phyloP scores from a whole-genome alignment of 2,329 filamentous ascomycete species.

The Emydomyces testavorans region DNA sequence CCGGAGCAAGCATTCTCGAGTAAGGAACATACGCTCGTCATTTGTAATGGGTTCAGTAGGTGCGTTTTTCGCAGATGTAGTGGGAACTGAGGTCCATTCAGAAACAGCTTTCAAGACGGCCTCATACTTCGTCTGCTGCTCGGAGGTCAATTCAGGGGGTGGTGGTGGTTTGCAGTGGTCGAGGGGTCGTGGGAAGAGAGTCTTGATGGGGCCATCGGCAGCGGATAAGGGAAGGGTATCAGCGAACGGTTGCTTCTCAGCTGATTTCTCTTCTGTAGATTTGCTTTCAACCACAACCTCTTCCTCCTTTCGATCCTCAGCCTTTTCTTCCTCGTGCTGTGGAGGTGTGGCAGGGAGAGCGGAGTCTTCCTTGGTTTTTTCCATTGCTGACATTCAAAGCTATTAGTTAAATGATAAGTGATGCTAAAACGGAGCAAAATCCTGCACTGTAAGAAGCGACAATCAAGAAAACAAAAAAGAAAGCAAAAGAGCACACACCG shows the following conservation, averaged over 20 bases:
- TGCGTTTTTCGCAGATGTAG: constrained; percentile 48
- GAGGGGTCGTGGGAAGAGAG: constrained; percentile 49
- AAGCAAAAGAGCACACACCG: no score
- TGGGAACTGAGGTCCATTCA: constrained; percentile 59
- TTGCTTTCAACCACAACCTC: not conserved
- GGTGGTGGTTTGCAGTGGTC: constrained; percentile 47
- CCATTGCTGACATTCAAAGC: not conserved
- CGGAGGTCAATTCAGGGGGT: constrained; percentile 52
- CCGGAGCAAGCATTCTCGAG: constrained; percentile 78
- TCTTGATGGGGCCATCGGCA: constrained; percentile 37
- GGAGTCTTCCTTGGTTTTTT: not conserved
- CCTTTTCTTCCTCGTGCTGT: not conserved
- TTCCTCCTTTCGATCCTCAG: not conserved
- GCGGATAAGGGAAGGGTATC: constrained; percentile 30
- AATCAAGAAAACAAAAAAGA: no score
- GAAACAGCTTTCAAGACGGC: constrained; percentile 59
- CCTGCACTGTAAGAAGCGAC: no score
- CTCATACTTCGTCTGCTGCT: constrained; percentile 74
- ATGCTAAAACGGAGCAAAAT: not conserved
- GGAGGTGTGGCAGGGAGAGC: not conserved
- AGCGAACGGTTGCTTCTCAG: not conserved
- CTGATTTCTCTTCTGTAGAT: not conserved
- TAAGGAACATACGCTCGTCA: constrained; percentile 77
- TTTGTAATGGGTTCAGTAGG: constrained; percentile 58
- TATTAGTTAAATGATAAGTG: not conserved